These are phyloP conservation scores for Saussurea involucrata DNA, from an alignment of 129 eudicot genomes.

Conservation along the genomic window DNA sequence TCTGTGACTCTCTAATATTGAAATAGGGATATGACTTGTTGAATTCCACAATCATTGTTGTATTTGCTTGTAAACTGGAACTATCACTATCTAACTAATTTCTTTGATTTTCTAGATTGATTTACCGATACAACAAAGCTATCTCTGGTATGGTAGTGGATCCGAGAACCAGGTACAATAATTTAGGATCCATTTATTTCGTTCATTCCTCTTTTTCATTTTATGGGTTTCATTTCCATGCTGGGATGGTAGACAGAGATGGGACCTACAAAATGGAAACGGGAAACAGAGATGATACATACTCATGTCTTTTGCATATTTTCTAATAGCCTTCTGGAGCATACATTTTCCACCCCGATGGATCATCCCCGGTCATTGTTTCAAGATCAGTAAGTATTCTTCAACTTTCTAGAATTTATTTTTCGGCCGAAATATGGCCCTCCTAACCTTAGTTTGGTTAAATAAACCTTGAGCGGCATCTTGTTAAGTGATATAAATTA, in stretches of 20 bases:
- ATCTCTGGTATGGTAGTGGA: conserved; percentile 73
- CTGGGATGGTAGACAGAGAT: background rate
- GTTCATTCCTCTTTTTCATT: background rate
- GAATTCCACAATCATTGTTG: too few relatives aligned
- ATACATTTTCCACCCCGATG: conserved; percentile 80
- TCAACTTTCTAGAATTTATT: background rate
- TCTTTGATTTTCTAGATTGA: conserved; percentile 48
- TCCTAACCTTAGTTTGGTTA: background rate
- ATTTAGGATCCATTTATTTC: background rate
- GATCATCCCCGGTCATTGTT: conserved; percentile 46
- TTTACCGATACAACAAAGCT: conserved; percentile 83
- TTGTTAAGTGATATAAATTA: background rate
- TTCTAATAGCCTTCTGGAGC: conserved; percentile 74
- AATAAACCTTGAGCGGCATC: background rate
- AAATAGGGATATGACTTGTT: too few relatives aligned
- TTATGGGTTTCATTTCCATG: conserved; percentile 1
- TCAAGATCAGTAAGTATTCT: conserved; percentile 59
- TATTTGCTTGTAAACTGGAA: too few relatives aligned
- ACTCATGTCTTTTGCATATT: conserved; percentile 5
- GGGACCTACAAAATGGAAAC: conserved; percentile 5
- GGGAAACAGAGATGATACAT: background rate
- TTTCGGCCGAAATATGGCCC: background rate
- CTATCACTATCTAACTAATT: too few relatives aligned
- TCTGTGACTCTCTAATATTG: too few relatives aligned
- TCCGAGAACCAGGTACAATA: conserved; percentile 46